Percentiles rank a stretch among this genome's conserved stretches.
Conservation (phyloP, 1,284 basidiomycete species). For the Serendipita sp. region DNA sequence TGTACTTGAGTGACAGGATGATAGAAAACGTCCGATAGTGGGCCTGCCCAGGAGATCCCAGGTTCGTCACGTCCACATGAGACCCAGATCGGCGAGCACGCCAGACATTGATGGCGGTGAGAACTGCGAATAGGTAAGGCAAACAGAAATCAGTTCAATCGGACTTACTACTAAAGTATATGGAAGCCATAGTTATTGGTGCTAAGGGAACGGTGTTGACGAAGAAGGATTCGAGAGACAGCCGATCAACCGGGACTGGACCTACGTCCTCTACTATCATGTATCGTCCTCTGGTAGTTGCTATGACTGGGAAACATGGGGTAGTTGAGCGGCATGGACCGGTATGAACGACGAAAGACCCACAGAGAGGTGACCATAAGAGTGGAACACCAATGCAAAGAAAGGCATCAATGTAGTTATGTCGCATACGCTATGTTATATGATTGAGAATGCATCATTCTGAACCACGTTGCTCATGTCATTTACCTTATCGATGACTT, state of each 20-base stretch:
- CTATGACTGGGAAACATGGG: background rate
- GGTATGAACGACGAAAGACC: background rate
- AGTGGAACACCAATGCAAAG: background rate
- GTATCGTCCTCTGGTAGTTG: background rate
- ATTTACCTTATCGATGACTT: background rate
- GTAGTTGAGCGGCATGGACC: too few relatives aligned
- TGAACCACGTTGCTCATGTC: background rate
- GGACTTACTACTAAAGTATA: background rate
- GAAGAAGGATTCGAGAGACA: background rate
- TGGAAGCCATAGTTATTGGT: background rate
- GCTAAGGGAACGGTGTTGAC: background rate
- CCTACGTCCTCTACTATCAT: background rate
- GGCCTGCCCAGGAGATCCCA: too few relatives aligned
- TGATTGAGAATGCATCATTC: background rate
- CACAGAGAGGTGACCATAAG: background rate
- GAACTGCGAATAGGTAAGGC: background rate
- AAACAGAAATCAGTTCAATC: background rate
- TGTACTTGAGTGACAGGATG: too few relatives aligned
- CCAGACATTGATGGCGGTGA: background rate
- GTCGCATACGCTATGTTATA: background rate
- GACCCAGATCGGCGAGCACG: background rate
- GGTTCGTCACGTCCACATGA: too few relatives aligned
- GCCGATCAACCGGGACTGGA: background rate
- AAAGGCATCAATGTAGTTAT: background rate
- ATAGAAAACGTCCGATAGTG: too few relatives aligned